Evolutionary conservation across 1,284 basidiomycete genomes (phyloP).

Genomic region (Ceratobasidium sp.): DNA sequence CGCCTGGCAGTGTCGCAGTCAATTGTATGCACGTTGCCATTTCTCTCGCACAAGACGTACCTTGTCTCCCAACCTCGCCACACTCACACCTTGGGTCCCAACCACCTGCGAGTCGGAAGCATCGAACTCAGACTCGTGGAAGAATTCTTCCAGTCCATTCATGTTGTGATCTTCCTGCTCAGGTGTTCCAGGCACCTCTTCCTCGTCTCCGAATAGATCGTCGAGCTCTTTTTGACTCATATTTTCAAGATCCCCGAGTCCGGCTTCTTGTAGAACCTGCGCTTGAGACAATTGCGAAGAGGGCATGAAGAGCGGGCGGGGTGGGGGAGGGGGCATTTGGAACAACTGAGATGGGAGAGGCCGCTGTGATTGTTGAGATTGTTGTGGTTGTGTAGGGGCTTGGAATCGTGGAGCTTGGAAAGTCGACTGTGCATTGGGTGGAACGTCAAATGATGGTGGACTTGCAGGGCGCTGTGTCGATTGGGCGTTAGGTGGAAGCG

Average conservation of each 20-base stretch:
- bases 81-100: conserved; percentile 31
- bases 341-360: conserved; percentile 14
- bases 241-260: conserved; percentile 45
- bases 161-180: conserved; percentile 20
- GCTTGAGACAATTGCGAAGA: conserved; percentile 45
- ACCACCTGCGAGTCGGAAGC: conserved; percentile 32
- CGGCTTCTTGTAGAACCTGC: conserved; percentile 43
- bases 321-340: conserved; percentile 21
- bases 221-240: conserved; percentile 57
- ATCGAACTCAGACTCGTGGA: conserved; percentile 43
- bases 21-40: neutral
- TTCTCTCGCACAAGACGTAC: neutral
- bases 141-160: conserved; percentile 30
- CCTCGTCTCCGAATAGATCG: conserved; percentile 57
- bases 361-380: conserved; percentile 19
- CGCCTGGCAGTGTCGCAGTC: neutral
- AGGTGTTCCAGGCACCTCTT: conserved; percentile 44
- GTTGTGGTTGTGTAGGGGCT: conserved; percentile 18
- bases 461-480: conserved; percentile 28
- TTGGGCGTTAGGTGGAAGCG: conserved; percentile 26
- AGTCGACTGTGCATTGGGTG: conserved; percentile 18
- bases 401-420: conserved; percentile 35
- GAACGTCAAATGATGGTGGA: conserved; percentile 12
- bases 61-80: conserved; percentile 38
- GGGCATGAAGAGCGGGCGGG: conserved; percentile 46